Percentiles rank a stretch among this genome's conserved stretches.
These are phyloP conservation scores for Pseudozyma hubeiensis DNA, from an alignment of 1,284 basidiomycete species.

Conservation along the genomic window DNA sequence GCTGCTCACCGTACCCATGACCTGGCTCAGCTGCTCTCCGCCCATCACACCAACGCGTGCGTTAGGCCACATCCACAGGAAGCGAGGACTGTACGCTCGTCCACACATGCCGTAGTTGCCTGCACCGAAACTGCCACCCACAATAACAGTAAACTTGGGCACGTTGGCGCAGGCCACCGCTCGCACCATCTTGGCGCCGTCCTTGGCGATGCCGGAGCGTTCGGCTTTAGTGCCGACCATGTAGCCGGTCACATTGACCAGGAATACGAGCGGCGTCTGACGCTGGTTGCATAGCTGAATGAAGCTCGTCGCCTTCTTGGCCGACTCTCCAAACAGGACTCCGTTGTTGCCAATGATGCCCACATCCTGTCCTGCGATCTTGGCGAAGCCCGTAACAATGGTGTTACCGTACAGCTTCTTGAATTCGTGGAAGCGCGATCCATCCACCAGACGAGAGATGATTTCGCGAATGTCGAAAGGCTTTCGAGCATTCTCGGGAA, in stretches of 20 bases:
- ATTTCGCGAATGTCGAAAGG: slow-evolving; percentile 93
- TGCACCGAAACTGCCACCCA: slow-evolving; percentile 94
- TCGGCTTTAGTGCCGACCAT: slow-evolving; percentile 96
- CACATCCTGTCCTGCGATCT: slow-evolving; percentile 65
- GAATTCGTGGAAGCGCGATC: slow-evolving; percentile 91
- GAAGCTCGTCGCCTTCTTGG: slow-evolving; percentile 92
- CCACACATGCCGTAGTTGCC: slow-evolving; percentile 78
- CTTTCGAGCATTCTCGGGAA: slow-evolving; percentile 87
- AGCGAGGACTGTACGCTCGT: slow-evolving; percentile 85
- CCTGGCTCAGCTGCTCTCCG: slow-evolving; percentile 87
- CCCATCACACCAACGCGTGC: slow-evolving; percentile 98
- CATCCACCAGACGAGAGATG: slow-evolving; percentile 89
- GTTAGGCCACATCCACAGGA: slow-evolving; percentile 98
- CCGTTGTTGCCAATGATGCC: slow-evolving; percentile 90
- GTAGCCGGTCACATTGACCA: slow-evolving; percentile 90
- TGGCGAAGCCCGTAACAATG: slow-evolving; percentile 80
- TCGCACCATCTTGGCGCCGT: slow-evolving; percentile 97
- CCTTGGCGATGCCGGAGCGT: slow-evolving; percentile 93
- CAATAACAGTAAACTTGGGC: slow-evolving; percentile 90
- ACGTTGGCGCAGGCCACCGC: slow-evolving; percentile 94
- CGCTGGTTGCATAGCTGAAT: slow-evolving; percentile 93
- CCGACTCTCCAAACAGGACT: slow-evolving; percentile 91
- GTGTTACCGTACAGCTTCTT: slow-evolving; percentile 93
- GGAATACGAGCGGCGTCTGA: slow-evolving; percentile 87
- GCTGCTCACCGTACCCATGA: slow-evolving; percentile 86